phyloP scores from a whole-genome alignment of 202 grass and related monocot genomes.

The Zizania palustris region DNA sequence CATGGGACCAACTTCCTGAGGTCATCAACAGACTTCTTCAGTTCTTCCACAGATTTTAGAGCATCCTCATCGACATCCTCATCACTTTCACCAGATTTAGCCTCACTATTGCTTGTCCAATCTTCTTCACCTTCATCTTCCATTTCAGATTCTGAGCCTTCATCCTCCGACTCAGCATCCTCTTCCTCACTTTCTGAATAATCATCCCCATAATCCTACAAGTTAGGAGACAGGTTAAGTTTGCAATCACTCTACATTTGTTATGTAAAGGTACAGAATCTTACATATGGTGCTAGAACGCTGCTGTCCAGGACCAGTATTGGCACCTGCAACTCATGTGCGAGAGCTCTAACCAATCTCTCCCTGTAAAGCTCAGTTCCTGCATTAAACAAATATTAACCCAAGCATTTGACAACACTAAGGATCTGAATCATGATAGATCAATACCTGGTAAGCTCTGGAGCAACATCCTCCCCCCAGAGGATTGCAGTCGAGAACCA shows the following conservation, averaged over 20 bases:
- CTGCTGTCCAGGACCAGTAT: conserved; percentile 90
- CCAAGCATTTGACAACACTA: conserved; percentile 22
- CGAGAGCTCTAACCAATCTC: conserved; percentile 90
- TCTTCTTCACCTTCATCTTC: conserved; percentile 76
- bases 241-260: conserved; percentile 32
- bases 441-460: conserved; percentile 83
- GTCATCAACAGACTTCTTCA: conserved; percentile 67
- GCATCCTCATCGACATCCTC: conserved; percentile 51
- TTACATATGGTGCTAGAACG: conserved; percentile 88
- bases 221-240: conserved; percentile 38
- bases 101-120: conserved; percentile 74
- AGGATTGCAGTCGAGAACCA: conserved; percentile 69
- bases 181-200: conserved; percentile 73
- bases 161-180: conserved; percentile 68
- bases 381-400: conserved; percentile 51
- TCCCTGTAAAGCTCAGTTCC: conserved; percentile 98
- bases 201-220: conserved; percentile 75
- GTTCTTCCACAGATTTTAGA: conserved; percentile 68
- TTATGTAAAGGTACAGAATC: conserved; percentile 18
- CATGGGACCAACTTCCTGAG: conserved; percentile 63
- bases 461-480: conserved; percentile 80
- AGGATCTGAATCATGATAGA: conserved; percentile 11
- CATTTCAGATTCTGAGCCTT: conserved; percentile 61
- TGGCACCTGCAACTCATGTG: conserved; percentile 75
- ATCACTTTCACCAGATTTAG: conserved; percentile 72